These are phyloP conservation scores for Oryza nivara DNA, from an alignment of 176 grass and related monocot genomes.

Conservation along the genomic window DNA sequence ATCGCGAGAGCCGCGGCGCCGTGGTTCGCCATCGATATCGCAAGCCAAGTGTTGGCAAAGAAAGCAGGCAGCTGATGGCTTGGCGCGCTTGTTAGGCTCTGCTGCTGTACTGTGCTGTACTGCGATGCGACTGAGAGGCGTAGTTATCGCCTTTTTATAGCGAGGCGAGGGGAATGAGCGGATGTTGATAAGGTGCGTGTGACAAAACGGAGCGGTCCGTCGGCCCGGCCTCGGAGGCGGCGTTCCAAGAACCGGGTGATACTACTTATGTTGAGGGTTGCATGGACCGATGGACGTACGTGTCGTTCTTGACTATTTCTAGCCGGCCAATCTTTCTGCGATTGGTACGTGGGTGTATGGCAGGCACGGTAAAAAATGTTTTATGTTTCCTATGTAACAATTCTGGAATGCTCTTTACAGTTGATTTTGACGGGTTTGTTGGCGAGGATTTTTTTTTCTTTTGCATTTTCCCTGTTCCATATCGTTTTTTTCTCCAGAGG, in stretches of 20 bases:
- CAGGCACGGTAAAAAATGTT: not conserved
- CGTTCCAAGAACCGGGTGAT: slow-evolving; percentile 11
- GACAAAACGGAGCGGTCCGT: not conserved
- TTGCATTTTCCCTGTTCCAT: too few species aligned
- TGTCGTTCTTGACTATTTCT: not conserved
- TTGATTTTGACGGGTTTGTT: not conserved
- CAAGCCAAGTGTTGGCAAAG: too few species aligned
- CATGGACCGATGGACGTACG: not conserved
- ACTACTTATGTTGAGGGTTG: not conserved
- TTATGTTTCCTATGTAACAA: slow-evolving; percentile 24
- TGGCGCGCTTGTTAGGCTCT: too few species aligned
- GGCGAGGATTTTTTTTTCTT: too few species aligned
- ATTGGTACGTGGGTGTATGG: not conserved
- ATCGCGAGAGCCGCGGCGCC: slow-evolving; percentile 32
- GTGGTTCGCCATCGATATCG: slow-evolving; percentile 37
- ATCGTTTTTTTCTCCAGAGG: too few species aligned
- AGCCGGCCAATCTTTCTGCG: not conserved
- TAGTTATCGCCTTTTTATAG: not conserved
- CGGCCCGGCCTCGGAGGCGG: not conserved
- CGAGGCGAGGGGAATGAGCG: not conserved
- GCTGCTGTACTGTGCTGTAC: not conserved
- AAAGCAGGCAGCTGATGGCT: not conserved
- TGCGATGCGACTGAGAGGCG: too few species aligned
- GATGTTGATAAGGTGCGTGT: not conserved
- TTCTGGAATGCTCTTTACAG: not conserved